Conservation (phyloP, 169 alveolate genomes). For the Cryptosporidium tyzzeri region DNA sequence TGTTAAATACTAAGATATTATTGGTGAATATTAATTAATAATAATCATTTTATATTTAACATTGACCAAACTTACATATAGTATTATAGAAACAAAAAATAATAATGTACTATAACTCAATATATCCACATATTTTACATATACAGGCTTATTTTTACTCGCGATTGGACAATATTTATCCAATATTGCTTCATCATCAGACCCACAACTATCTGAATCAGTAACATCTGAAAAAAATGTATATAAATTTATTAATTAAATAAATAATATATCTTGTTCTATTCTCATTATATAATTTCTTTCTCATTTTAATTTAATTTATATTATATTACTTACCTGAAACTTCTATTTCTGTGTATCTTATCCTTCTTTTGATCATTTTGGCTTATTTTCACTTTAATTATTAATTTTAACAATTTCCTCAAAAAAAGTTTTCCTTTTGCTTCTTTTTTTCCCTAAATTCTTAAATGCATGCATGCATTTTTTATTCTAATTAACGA, state of each 20-base stretch:
- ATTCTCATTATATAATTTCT: not conserved
- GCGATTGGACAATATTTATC: slow-evolving; percentile 70
- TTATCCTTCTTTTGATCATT: slow-evolving; percentile 35
- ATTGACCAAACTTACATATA: slow-evolving; percentile 39
- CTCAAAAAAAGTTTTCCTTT: not conserved
- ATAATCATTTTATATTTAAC: not conserved
- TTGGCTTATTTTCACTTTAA: not conserved
- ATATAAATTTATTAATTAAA: not conserved
- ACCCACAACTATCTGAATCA: slow-evolving; percentile 69
- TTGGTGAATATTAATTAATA: not conserved
- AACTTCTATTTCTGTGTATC: slow-evolving; percentile 34
- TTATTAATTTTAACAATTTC: not conserved
- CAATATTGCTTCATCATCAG: slow-evolving; percentile 60
- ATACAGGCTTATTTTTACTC: slow-evolving; percentile 20
- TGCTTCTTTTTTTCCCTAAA: not conserved
- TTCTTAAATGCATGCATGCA: not conserved
- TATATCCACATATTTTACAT: slow-evolving; percentile 46
- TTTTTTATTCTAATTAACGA: too few species aligned
- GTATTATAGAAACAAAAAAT: slow-evolving; percentile 33
- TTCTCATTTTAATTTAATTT: not conserved
- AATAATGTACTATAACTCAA: slow-evolving; percentile 37
- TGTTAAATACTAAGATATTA: slow-evolving; percentile 1
- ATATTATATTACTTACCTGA: slow-evolving; percentile 34
- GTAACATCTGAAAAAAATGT: slow-evolving; percentile 12
- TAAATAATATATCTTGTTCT: not conserved